Conservation (phyloP, 2,329 filamentous ascomycete species). For the Zasmidium angulare region DNA sequence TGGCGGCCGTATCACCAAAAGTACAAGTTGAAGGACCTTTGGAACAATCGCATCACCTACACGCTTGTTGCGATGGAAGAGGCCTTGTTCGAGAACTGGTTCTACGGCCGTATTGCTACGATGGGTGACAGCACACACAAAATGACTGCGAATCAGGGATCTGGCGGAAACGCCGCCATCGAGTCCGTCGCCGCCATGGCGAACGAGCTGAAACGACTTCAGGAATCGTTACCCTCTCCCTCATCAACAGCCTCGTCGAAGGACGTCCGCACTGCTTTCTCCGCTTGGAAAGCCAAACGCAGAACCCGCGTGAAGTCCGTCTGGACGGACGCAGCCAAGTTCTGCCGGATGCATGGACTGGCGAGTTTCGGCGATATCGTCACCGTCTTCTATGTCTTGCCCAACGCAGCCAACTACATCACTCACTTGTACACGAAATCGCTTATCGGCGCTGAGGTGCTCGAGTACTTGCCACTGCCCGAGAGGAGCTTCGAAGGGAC, state of each 20-base stretch:
- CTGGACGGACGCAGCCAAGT: conserved; percentile 15
- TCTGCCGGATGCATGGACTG: conserved; percentile 23
- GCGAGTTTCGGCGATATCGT: conserved; percentile 14
- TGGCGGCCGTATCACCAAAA: conserved; percentile 24
- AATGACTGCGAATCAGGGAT: conserved; percentile 26
- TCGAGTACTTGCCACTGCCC: conserved; percentile 34
- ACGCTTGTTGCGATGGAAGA: conserved; percentile 32
- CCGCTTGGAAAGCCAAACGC: conserved; percentile 23
- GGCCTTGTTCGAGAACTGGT: conserved; percentile 27
- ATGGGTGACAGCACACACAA: conserved; percentile 30
- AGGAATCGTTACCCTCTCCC: background rate
- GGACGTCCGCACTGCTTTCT: conserved; percentile 12
- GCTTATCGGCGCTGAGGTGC: conserved; percentile 25
- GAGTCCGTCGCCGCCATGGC: conserved; percentile 28
- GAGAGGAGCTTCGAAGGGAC: conserved; percentile 23
- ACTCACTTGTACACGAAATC: conserved; percentile 15
- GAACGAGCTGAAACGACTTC: conserved; percentile 22
- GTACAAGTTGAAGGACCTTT: conserved; percentile 35
- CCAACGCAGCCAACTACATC: conserved; percentile 9
- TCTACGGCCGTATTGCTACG: conserved; percentile 26
- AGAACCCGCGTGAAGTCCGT: conserved; percentile 17
- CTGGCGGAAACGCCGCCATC: conserved; percentile 26
- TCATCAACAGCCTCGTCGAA: conserved; percentile 1
- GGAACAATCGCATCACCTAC: conserved; percentile 28
- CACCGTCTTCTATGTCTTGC: conserved; percentile 13